phyloP scores from a whole-genome alignment of 805 yeast genomes.

The Schwanniomyces vanrijiae region DNA sequence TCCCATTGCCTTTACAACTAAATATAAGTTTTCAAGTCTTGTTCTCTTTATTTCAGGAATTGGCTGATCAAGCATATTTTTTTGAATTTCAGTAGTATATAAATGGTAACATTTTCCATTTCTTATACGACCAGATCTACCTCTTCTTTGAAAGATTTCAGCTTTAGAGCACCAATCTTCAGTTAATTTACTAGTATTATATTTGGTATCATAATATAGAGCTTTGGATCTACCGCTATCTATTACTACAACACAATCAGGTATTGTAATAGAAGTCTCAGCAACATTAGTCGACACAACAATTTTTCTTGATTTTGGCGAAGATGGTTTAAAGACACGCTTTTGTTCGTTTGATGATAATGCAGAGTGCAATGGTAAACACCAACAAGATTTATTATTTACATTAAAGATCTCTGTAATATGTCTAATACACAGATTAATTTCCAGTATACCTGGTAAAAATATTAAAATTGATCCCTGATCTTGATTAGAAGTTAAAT shows the following conservation, averaged over 20 bases:
- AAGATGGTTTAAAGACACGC: conserved; percentile 62
- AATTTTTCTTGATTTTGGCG: conserved; percentile 62
- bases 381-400: conserved; percentile 20
- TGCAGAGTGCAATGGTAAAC: conserved; percentile 88
- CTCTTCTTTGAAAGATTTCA: conserved; percentile 86
- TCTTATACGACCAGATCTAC: conserved; percentile 97
- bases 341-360: conserved; percentile 80
- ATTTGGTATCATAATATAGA: conserved; percentile 64
- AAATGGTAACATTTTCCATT: conserved; percentile 80
- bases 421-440: conserved; percentile 59
- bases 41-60: conserved; percentile 88
- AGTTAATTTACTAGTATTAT: conserved; percentile 67
- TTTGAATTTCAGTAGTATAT: conserved; percentile 60
- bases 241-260: conserved; percentile 90
- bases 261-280: conserved; percentile 94
- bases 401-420: conserved; percentile 17
- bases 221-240: conserved; percentile 87
- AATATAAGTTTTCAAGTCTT: conserved; percentile 76
- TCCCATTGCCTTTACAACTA: conserved; percentile 89
- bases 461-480: conserved; percentile 81
- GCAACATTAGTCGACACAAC: conserved; percentile 94
- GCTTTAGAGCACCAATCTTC: conserved; percentile 91
- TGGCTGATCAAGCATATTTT: conserved; percentile 66
- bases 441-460: conserved; percentile 90
- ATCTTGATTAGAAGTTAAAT: conserved; percentile 41